Base-by-base conservation (phyloP, 352 stramenopile species). In the Peronospora destructor region DNA sequence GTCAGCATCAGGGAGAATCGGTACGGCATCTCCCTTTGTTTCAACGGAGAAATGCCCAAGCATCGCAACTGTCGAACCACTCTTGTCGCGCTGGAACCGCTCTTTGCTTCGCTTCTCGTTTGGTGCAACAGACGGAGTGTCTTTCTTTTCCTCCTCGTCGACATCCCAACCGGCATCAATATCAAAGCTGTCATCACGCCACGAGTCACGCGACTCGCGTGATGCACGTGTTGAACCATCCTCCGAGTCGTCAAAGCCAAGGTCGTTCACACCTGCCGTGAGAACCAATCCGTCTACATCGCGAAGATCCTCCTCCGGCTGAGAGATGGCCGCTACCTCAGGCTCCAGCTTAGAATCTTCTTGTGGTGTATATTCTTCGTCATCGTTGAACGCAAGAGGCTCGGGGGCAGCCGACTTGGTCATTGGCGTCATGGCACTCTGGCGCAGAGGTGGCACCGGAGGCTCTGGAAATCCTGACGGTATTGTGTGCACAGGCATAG, bases 31-130 rank as follows among this genome's bases (percentile, higher is more conserved):
- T 4, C 48, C 51, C 16, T 70, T 66, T 7, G 77, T 83, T 54
- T 84, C 59, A 25, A 68, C 80, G 23, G 77, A 87, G 50, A 73
- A 87, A 57, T 89, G 67, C 11, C 75, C 75, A 3, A 87, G 68
- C 77, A 89, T 85, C 26, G 77, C 66, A 32, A 85, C 75, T 11
- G 71, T 87, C 50, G 76, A 80, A 29, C 62, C 67, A 46, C 68
- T 81, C 51, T 86, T 74, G 35, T 75, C 52, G 2, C 63, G 71
- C 47, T 64, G 62, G 34, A 60, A 59, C 34, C 37, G 39, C 17
- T 64, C 55, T 56, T 68, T 53, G 25, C 21, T 56, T 40, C 6
- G 49, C 45, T 45, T 60, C 10, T 38, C 36, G 41, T 45, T 56
- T 29, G 37, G 45, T 5, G 38, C 44, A 16, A 40, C 35, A 47